These are phyloP conservation scores for Pisolithus sp. DNA, from an alignment of 768 basidiomycete genomes.

Conservation along the genomic window DNA sequence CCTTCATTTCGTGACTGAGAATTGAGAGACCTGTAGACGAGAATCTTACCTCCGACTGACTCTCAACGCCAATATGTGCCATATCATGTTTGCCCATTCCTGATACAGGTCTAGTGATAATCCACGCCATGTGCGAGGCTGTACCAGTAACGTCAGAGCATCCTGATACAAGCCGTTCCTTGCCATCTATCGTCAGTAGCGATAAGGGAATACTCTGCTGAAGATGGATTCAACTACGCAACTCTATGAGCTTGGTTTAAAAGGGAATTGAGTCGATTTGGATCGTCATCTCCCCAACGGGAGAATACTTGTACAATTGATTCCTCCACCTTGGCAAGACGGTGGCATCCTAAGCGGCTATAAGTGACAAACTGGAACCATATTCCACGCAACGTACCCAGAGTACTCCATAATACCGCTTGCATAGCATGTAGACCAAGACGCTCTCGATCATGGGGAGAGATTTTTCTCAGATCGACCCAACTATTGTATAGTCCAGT, in stretches of 20 bases:
- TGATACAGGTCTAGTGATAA: slow-evolving; percentile 58
- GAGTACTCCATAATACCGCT: slow-evolving; percentile 62
- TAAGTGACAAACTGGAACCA: slow-evolving; percentile 6
- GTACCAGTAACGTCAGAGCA: slow-evolving; percentile 55
- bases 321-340: slow-evolving; percentile 61
- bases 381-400: slow-evolving; percentile 39
- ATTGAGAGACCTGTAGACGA: background rate
- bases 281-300: slow-evolving; percentile 49
- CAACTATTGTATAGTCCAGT: slow-evolving; percentile 67
- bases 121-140: slow-evolving; percentile 65
- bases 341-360: slow-evolving; percentile 49
- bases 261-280: slow-evolving; percentile 51
- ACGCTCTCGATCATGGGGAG: slow-evolving; percentile 51
- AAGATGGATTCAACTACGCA: slow-evolving; percentile 9
- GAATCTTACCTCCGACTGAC: slow-evolving; percentile 57
- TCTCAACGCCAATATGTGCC: slow-evolving; percentile 68
- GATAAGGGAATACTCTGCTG: slow-evolving; percentile 4
- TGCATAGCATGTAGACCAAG: slow-evolving; percentile 73
- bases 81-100: slow-evolving; percentile 71
- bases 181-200: slow-evolving; percentile 41
- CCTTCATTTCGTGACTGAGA: slow-evolving; percentile 22
- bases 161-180: slow-evolving; percentile 63
- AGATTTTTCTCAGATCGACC: slow-evolving; percentile 49
- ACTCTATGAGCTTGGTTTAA: slow-evolving; percentile 71
- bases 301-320: slow-evolving; percentile 64